A percentile compares a stretch with the other conserved stretches of the same genome.
These are phyloP conservation scores for Saccharomycopsis sp. DNA, from an alignment of 805 yeast genomes.

Conservation along the genomic window DNA sequence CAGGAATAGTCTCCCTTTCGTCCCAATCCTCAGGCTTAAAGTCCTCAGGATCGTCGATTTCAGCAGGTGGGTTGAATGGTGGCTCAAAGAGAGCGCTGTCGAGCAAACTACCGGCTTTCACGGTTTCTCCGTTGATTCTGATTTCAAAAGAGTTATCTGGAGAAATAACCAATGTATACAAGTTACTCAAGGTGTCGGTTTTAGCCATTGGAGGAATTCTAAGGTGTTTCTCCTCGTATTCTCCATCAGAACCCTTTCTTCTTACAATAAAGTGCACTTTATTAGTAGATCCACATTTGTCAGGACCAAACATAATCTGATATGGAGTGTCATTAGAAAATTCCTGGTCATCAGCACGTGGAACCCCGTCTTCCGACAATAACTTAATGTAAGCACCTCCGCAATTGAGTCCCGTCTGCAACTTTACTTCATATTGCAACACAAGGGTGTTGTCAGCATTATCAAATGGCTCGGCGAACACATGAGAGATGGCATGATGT, in stretches of 20 bases:
- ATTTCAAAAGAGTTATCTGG: conserved; percentile 68
- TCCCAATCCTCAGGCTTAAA: conserved; percentile 79
- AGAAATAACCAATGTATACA: conserved; percentile 72
- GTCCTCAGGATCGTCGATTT: conserved; percentile 51
- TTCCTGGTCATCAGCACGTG: conserved; percentile 34
- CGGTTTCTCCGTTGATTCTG: conserved; percentile 73
- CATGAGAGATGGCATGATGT: conserved; percentile 72
- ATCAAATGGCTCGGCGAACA: conserved; percentile 50
- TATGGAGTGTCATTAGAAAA: conserved; percentile 66
- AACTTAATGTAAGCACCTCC: conserved; percentile 89
- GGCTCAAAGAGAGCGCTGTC: conserved; percentile 56
- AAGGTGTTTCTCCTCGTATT: conserved; percentile 63
- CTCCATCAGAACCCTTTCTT: conserved; percentile 52
- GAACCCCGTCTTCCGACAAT: conserved; percentile 38
- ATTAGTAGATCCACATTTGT: conserved; percentile 75
- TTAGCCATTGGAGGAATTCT: conserved; percentile 61
- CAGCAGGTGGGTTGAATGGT: conserved; percentile 57
- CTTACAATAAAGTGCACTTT: conserved; percentile 72
- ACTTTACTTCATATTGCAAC: conserved; percentile 82
- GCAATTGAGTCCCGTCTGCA: conserved; percentile 71
- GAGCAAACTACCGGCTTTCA: conserved; percentile 61
- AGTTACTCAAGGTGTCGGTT: conserved; percentile 47
- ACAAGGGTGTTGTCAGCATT: conserved; percentile 64
- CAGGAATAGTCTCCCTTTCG: conserved; percentile 58
- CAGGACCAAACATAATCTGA: conserved; percentile 93